These are phyloP conservation scores for Cryptosporidium baileyi DNA, from an alignment of 169 alveolate species.

Conservation along the genomic window DNA sequence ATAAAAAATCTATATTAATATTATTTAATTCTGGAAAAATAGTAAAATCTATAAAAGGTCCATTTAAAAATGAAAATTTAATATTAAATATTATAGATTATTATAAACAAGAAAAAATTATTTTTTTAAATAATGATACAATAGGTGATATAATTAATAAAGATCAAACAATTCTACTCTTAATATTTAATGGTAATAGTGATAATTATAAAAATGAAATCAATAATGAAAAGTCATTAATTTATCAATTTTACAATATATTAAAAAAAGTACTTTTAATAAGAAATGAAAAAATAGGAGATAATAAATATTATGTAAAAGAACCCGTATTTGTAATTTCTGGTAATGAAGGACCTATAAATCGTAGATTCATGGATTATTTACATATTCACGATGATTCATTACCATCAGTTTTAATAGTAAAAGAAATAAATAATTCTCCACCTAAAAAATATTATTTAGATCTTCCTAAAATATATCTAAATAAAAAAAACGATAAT, in stretches of 20 bases:
- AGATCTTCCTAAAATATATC: conserved; percentile 10
- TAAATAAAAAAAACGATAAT: neutral
- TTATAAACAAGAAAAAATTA: conserved; percentile 15
- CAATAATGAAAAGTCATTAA: conserved; percentile 2
- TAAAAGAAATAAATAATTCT: conserved; percentile 32
- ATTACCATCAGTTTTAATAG: conserved; percentile 10
- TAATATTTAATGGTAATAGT: conserved; percentile 45
- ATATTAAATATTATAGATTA: conserved; percentile 24
- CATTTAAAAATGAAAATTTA: conserved; percentile 8
- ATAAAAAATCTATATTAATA: neutral
- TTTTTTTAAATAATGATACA: conserved; percentile 31
- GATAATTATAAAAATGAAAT: conserved; percentile 4
- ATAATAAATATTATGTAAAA: neutral
- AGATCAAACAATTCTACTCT: conserved; percentile 3
- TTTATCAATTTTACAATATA: conserved; percentile 27
- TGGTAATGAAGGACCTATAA: conserved; percentile 61
- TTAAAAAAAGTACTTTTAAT: conserved; percentile 1
- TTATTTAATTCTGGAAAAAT: conserved; percentile 31
- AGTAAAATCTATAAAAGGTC: conserved; percentile 7
- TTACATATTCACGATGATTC: conserved; percentile 37
- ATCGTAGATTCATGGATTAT: conserved; percentile 60
- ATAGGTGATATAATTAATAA: conserved; percentile 9
- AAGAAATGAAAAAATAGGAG: conserved; percentile 18
- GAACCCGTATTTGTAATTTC: conserved; percentile 25
- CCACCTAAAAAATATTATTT: conserved; percentile 53